phyloP scores from a whole-genome alignment of 2,329 filamentous ascomycete genomes.

The Simplicillium aogashimaense region DNA sequence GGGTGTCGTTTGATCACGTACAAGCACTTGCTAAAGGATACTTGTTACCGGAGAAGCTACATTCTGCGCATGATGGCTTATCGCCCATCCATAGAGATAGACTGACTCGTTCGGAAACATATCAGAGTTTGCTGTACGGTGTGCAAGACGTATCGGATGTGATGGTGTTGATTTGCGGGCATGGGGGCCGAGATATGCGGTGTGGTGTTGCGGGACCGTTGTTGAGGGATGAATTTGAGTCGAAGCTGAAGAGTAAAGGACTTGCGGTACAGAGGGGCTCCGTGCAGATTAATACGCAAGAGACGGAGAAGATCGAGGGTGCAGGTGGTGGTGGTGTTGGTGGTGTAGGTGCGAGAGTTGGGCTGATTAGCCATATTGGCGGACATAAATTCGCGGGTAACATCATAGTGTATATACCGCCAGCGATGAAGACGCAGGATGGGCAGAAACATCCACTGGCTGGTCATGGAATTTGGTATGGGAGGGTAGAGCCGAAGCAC shows the following conservation, averaged over 20 bases:
- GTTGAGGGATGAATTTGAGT: conserved; percentile 60
- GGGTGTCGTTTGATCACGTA: conserved; percentile 45
- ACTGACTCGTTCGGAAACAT: conserved; percentile 39
- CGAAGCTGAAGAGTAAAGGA: conserved; percentile 39
- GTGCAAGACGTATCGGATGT: conserved; percentile 57
- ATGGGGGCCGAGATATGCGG: conserved; percentile 69
- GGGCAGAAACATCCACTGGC: conserved; percentile 46
- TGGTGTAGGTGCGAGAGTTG: conserved; percentile 46
- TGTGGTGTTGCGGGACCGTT: conserved; percentile 76
- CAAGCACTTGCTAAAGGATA: conserved; percentile 54
- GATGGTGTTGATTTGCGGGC: conserved; percentile 79
- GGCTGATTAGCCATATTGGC: conserved; percentile 68
- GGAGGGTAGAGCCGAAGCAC: conserved; percentile 63
- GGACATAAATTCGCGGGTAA: conserved; percentile 84
- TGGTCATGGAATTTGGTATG: conserved; percentile 75
- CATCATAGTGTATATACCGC: conserved; percentile 71
- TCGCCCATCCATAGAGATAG: conserved; percentile 47
- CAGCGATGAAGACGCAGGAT: conserved; percentile 26
- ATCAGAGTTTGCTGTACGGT: conserved; percentile 38
- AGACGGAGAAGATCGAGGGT: conserved; percentile 13
- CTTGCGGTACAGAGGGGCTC: conserved; percentile 37
- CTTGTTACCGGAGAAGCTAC: conserved; percentile 52
- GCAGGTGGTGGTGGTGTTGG: conserved; percentile 6
- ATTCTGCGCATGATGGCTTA: conserved; percentile 49
- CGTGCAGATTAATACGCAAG: conserved; percentile 26